Conservation (phyloP, 108 stramenopile species). For the Skeletonema menzelii region DNA sequence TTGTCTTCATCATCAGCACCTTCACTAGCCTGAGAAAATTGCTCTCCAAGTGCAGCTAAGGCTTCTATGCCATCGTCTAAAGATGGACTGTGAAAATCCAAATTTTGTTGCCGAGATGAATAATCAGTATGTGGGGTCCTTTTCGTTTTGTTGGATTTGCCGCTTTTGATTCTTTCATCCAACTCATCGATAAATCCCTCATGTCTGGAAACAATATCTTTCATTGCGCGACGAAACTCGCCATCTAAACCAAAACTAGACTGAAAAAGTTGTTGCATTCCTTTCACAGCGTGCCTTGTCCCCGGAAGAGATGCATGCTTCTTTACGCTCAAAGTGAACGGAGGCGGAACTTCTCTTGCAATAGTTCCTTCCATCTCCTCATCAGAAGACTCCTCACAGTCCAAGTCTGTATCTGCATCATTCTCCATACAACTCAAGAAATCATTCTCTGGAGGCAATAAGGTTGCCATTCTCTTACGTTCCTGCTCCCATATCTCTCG, state of each 20-base stretch:
- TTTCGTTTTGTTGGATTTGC: not conserved
- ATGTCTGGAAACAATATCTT: constrained; percentile 56
- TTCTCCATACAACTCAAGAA: constrained; percentile 55
- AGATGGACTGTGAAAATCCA: constrained; percentile 13
- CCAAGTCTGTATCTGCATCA: not conserved
- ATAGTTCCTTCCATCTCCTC: not conserved
- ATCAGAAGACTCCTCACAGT: constrained; percentile 10
- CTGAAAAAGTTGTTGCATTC: constrained; percentile 62
- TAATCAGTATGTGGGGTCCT: not conserved
- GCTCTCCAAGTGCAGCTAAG: constrained; percentile 53
- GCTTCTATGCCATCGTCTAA: constrained; percentile 60
- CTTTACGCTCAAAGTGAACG: constrained; percentile 78
- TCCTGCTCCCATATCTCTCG: constrained; percentile 88
- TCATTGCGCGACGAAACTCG: constrained; percentile 66
- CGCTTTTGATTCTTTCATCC: constrained; percentile 15
- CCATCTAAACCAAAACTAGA: constrained; percentile 68
- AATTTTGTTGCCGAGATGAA: not conserved
- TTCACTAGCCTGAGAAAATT: constrained; percentile 35
- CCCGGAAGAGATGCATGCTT: constrained; percentile 66
- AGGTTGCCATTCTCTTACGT: constrained; percentile 63
- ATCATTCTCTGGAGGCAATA: constrained; percentile 70
- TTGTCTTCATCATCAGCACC: constrained; percentile 11
- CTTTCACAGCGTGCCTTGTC: constrained; percentile 58
- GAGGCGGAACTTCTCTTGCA: constrained; percentile 10
- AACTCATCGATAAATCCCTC: constrained; percentile 24